These are phyloP conservation scores for Vanrija sp. DNA, from an alignment of 1,284 basidiomycete genomes.

Conservation along the genomic window DNA sequence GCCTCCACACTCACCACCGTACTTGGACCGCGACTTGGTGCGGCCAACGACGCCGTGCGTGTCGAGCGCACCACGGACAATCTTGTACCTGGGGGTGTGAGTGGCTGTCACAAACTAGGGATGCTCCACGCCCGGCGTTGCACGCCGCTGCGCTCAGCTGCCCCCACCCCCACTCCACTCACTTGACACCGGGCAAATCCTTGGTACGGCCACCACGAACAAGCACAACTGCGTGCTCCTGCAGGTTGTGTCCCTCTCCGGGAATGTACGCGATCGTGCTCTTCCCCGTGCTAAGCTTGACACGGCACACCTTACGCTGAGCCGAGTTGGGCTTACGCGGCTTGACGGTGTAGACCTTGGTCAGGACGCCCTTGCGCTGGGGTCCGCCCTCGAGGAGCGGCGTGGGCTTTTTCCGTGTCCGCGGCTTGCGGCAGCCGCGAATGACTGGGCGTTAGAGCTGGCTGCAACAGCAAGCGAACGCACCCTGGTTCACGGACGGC, in stretches of 20 bases:
- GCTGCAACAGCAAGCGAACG: background rate
- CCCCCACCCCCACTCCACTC: no score
- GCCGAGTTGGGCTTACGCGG: constrained; percentile 99
- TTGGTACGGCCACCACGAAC: constrained; percentile 92
- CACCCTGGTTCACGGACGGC: constrained; percentile 72
- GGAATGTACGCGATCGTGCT: constrained; percentile 91
- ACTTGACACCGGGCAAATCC: constrained; percentile 96
- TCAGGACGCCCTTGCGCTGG: constrained; percentile 86
- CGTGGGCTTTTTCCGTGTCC: constrained; percentile 41
- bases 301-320: constrained; percentile 91
- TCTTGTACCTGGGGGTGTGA: constrained; percentile 70
- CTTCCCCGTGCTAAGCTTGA: constrained; percentile 88
- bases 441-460: constrained; percentile 9
- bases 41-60: constrained; percentile 86
- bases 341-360: constrained; percentile 74
- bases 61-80: constrained; percentile 90
- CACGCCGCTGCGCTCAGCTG: no score
- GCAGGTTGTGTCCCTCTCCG: constrained; percentile 96
- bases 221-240: constrained; percentile 94
- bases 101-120: background rate
- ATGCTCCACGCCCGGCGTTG: no score
- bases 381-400: constrained; percentile 73
- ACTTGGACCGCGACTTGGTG: constrained; percentile 79
- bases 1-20: constrained; percentile 67
- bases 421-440: constrained; percentile 50